Base-by-base conservation (phyloP, 164 flowering plant genomes). In the Magnolia sinica region DNA sequence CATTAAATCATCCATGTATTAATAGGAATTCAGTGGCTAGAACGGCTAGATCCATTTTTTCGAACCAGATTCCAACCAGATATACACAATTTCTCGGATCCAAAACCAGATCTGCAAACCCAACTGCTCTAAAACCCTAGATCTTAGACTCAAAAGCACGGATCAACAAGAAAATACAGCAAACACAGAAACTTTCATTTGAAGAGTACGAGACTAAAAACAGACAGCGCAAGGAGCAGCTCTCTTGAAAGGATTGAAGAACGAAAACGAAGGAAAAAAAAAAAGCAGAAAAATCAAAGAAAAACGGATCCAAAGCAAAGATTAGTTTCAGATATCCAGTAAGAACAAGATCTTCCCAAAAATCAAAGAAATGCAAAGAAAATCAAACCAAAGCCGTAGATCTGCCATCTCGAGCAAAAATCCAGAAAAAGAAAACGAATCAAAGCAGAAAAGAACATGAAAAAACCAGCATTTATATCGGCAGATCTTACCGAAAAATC, bases 51-150 rank as follows among this genome's bases (percentile, higher is more conserved):
- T 65, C 31, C 68, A 29, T 22, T 23, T 8, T 23, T 65, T 65
- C 24, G 68, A 65, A 65, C 16, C 68, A 65, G 68, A 65, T 65
- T 65, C 24, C 29, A 65, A 65, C 16, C 68, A 65, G 68, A 65
- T 65, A 9, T 0, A 65, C 14, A 20, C 27, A 65, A 65, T 22
- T 20, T 29, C 16, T 4, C 22, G 20, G 7, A 64, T 64, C 66
- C 66, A 63, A 63, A 63, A 18, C 65, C 65, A 65, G 68, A 20
- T 24, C 68, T 65, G 18, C 68, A 20, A 65, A 8, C 19, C 10
- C 3, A 8, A 29, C 9, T 23, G 14, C 68, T 23, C 68, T 8
- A 5, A 65, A 4, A 20, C 68, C 19, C 22, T 65, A 65, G 68
- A 65, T 65, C 68, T 65, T 20, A 23, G 6, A 23, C 37, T 65